Evolutionary conservation across 176 grass and related monocot genomes (phyloP).

Genomic region (sorghum (Sorghum bicolor)): Sorghum_bicolor_NCBIv3 NC_012871.2:69767501-69768000

Average conservation of each 20-base stretch:
- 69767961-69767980: conserved; percentile 62
- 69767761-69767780: background rate
- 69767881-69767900: background rate
- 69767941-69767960: conserved; percentile 57
- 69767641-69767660: conserved; percentile 45
- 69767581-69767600: conserved; percentile 23
- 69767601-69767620: conserved; percentile 61
- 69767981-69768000: conserved; percentile 24
- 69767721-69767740: conserved; percentile 13
- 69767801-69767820: background rate
- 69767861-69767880: too few species aligned
- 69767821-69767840: background rate
- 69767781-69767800: background rate
- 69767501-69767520: conserved; percentile 37
- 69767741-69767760: background rate
- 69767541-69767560: conserved; percentile 50
- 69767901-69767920: background rate
- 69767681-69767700: conserved; percentile 44
- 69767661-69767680: conserved; percentile 37
- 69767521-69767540: conserved; percentile 48
- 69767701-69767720: conserved; percentile 57
- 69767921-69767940: conserved; percentile 20
- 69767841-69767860: background rate
- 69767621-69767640: conserved; percentile 72
- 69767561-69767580: conserved; percentile 76